phyloP scores from a whole-genome alignment of 371 early-diverging fungal species.

The Mucor sp. region DNA sequence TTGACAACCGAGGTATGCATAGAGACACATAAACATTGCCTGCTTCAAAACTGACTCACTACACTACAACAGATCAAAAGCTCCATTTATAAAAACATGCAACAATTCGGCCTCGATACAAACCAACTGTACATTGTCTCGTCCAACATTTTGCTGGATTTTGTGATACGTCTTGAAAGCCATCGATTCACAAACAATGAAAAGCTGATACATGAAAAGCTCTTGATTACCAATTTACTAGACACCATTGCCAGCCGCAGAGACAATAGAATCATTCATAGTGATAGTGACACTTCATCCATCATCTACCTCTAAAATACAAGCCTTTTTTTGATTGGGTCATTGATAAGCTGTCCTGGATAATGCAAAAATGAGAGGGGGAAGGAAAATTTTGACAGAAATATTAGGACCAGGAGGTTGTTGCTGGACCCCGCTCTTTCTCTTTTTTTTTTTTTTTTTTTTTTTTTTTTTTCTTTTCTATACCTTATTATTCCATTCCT shows the following conservation, averaged over 20 bases:
- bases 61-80: conserved; percentile 11
- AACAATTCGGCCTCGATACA: conserved; percentile 21
- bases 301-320: not conserved
- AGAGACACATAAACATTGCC: not conserved
- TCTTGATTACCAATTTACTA: conserved; percentile 30
- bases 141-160: conserved; percentile 21
- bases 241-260: conserved; percentile 20
- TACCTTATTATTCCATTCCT: not conserved
- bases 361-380: not conserved
- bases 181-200: conserved; percentile 1
- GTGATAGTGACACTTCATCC: not conserved
- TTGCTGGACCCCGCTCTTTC: conserved; percentile 2
- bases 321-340: too few species aligned
- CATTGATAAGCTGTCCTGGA: not conserved
- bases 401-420: conserved; percentile 5
- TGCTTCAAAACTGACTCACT: not conserved
- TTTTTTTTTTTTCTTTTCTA: not conserved
- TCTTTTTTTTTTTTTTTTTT: not conserved
- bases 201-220: conserved; percentile 36
- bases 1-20: conserved; percentile 24
- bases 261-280: not conserved
- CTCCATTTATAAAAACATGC: conserved; percentile 21
- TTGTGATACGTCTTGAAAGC: conserved; percentile 22
- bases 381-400: not conserved
- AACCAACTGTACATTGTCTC: conserved; percentile 34